Evolutionary conservation across 352 stramenopile genomes (phyloP), one percentile per base, ranked within the genome.

Genomic region (Peronospora farinosa): DNA sequence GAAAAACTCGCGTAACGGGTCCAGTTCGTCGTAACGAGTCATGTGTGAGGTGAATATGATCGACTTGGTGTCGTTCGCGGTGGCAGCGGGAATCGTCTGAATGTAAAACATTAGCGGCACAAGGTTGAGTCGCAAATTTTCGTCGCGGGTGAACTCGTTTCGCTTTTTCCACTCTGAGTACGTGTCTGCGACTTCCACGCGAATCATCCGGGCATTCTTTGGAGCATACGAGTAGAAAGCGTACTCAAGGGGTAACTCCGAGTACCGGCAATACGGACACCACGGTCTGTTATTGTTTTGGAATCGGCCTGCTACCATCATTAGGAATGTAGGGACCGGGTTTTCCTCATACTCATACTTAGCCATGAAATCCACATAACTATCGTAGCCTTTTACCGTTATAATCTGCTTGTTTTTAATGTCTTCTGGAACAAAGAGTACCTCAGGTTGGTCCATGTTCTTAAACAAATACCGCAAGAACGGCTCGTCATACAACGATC

Each of bases 241-340:
- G 45, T 84, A 88, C 63, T 92, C 74, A 13, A 87, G 23, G 1
- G 78, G 74, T 23, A 88, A 50, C 53, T 92, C 74, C 4, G 74
- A 84, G 57, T 72, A 89, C 13, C 81, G 78, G 42, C 81, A 92
- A 62, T 87, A 92, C 12, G 76, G 74, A 63, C 81, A 92, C 78
- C 81, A 92, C 37, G 77, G 74, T 2, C 81, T 67, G 35, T 88
- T 79, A 55, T 92, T 92, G 40, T 68, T 54, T 17, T 41, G 48
- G 51, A 89, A 70, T 42, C 71, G 65, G 5, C 78, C 81, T 0
- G 78, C 88, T 0, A 92, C 64, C 51, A 92, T 88, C 45, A 87
- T 56, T 2, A 92, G 33, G 30, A 78, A 89, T 13, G 74, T 77
- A n/a, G 59, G 35, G 4, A 54, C 59, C 1, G 66, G 57, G 27